Conservation (phyloP, 2,329 filamentous ascomycete genomes). For the Zymoseptoria crescenta region DNA sequence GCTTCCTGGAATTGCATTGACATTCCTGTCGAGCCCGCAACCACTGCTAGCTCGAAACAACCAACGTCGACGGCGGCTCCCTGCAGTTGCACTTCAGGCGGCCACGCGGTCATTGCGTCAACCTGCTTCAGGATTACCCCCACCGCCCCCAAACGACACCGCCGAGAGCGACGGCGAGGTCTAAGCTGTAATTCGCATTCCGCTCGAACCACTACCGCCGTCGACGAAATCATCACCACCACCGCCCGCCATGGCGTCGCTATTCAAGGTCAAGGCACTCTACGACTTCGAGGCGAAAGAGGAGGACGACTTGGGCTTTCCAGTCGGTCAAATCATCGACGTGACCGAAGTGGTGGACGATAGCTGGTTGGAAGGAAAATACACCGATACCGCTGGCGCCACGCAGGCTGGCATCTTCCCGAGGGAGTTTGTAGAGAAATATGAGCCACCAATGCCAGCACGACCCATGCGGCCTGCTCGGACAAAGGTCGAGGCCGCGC, state of each 20-base stretch:
- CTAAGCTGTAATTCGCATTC: neutral
- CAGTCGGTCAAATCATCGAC: constrained; percentile 79
- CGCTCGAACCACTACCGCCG: neutral
- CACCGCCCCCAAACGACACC: neutral
- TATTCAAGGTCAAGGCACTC: constrained; percentile 89
- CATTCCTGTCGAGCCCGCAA: neutral
- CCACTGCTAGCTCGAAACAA: neutral
- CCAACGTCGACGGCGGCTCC: constrained; percentile 1
- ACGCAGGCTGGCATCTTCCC: constrained; percentile 85
- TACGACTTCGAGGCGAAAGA: constrained; percentile 91
- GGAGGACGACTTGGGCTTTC: constrained; percentile 89
- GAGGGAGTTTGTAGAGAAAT: constrained; percentile 94
- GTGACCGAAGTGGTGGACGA: constrained; percentile 87
- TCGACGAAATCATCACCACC: neutral
- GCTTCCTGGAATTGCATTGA: no score
- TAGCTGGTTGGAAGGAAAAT: constrained; percentile 91
- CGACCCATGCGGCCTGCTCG: constrained; percentile 66
- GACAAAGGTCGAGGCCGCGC: constrained; percentile 53
- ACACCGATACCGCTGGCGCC: constrained; percentile 64
- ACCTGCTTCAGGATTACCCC: constrained; percentile 1
- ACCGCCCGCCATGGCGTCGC: constrained; percentile 30
- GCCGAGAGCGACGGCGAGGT: neutral
- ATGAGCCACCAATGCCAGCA: constrained; percentile 83
- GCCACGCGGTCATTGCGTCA: constrained; percentile 7
- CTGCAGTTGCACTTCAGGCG: constrained; percentile 3